phyloP scores from a whole-genome alignment of 2,329 filamentous ascomycete species.

The Waltergamsia citrina region DNA sequence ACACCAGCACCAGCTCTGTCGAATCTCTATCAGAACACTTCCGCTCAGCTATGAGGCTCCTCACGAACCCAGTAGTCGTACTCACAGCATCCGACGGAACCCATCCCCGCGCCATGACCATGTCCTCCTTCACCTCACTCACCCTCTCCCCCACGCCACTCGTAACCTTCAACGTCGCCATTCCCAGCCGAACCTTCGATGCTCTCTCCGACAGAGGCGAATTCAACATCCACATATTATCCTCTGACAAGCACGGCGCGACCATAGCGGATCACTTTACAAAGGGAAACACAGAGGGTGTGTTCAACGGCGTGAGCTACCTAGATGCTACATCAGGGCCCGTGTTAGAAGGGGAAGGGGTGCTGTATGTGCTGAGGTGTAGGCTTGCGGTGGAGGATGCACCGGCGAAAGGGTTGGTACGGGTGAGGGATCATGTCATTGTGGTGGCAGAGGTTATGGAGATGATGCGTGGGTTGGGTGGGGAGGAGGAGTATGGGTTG shows the following conservation, averaged over 20 bases:
- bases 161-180: slow-evolving; percentile 47
- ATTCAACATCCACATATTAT: slow-evolving; percentile 48
- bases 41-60: slow-evolving; percentile 42
- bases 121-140: slow-evolving; percentile 50
- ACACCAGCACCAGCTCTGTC: slow-evolving; percentile 8
- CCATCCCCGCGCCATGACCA: slow-evolving; percentile 41
- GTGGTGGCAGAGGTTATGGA: slow-evolving; percentile 41
- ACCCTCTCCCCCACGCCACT: slow-evolving; percentile 40
- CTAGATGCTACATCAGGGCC: slow-evolving; percentile 18
- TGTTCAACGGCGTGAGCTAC: slow-evolving; percentile 26
- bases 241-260: slow-evolving; percentile 35
- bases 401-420: slow-evolving; percentile 28
- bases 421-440: slow-evolving; percentile 41
- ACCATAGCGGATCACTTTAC: slow-evolving; percentile 42
- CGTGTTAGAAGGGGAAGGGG: slow-evolving; percentile 37
- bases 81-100: slow-evolving; percentile 34
- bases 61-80: slow-evolving; percentile 46
- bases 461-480: slow-evolving; percentile 23
- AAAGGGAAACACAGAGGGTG: slow-evolving; percentile 31
- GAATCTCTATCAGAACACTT: slow-evolving; percentile 33
- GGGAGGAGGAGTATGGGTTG: slow-evolving; percentile 29
- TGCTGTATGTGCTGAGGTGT: slow-evolving; percentile 39
- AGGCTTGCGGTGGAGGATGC: slow-evolving; percentile 26
- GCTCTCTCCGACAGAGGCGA: slow-evolving; percentile 28
- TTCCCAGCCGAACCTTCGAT: slow-evolving; percentile 45